Conservation (phyloP, 768 basidiomycete genomes). For the Suillus placidus region DNA sequence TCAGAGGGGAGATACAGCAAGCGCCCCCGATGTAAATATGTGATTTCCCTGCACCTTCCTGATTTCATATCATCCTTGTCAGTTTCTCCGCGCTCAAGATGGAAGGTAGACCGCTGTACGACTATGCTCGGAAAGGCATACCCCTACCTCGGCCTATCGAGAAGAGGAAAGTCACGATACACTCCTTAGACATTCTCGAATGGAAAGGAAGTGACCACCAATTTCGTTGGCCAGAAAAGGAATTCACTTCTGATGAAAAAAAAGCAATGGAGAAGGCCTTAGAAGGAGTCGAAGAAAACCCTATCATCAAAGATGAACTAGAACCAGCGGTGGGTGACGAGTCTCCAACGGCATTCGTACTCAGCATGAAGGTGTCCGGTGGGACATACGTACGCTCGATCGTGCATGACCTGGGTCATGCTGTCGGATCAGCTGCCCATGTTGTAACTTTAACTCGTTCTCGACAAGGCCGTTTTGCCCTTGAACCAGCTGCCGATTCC, state of each 20-base stretch:
- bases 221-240: conserved; percentile 76
- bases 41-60: conserved; percentile 3
- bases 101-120: conserved; percentile 94
- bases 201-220: conserved; percentile 80
- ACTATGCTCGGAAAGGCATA: conserved; percentile 90
- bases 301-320: conserved; percentile 37
- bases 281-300: conserved; percentile 46
- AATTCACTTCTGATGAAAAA: conserved; percentile 69
- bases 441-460: conserved; percentile 89
- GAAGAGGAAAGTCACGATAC: conserved; percentile 77
- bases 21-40: conserved; percentile 82
- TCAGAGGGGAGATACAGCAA: conserved; percentile 88
- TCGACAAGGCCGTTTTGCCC: conserved; percentile 82
- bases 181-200: conserved; percentile 74
- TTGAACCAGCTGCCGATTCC: conserved; percentile 48
- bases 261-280: conserved; percentile 68
- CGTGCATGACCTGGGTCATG: conserved; percentile 88
- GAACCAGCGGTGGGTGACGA: conserved; percentile 34
- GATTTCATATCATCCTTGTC: conserved; percentile 15
- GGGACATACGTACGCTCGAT: conserved; percentile 98
- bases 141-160: conserved; percentile 96
- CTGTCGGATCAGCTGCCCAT: conserved; percentile 86
- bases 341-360: conserved; percentile 75
- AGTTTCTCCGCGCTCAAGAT: conserved; percentile 99
- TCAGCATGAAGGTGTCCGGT: conserved; percentile 92